Conservation (phyloP, 1,284 basidiomycete genomes). For the Austroboletus niveus region DNA sequence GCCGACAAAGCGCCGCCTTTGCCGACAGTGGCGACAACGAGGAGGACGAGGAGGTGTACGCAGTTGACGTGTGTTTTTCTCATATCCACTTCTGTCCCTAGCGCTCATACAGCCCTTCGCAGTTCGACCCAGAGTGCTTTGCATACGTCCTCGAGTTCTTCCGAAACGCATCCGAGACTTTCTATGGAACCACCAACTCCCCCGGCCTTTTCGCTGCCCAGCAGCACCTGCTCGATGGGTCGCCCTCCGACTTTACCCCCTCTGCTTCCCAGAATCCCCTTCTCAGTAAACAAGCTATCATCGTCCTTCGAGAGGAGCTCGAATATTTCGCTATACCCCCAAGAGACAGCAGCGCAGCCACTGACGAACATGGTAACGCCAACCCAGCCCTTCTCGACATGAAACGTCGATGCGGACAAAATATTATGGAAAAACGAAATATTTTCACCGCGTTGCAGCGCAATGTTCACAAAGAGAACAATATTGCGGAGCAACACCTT, state of each 20-base stretch:
- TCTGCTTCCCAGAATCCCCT: constrained; percentile 83
- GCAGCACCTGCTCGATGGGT: constrained; percentile 69
- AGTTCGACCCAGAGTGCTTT: constrained; percentile 99
- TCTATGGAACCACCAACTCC: constrained; percentile 82
- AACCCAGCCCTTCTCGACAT: constrained; percentile 74
- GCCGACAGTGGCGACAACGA: constrained; percentile 76
- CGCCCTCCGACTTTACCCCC: constrained; percentile 63
- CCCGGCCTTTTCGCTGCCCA: constrained; percentile 81
- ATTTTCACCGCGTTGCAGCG: constrained; percentile 98
- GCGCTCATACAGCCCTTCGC: constrained; percentile 14
- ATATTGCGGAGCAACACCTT: constrained; percentile 96
- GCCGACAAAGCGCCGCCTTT: constrained; percentile 75
- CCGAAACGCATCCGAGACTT: constrained; percentile 80
- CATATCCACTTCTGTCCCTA: neutral
- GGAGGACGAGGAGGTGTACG: constrained; percentile 92
- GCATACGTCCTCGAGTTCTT: constrained; percentile 93
- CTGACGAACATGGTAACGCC: constrained; percentile 76
- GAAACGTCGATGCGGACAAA: constrained; percentile 83
- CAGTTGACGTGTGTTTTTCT: constrained; percentile 79
- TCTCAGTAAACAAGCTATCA: constrained; percentile 95
- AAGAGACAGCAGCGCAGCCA: constrained; percentile 58
- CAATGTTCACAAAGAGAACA: constrained; percentile 99
- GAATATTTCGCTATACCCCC: constrained; percentile 97
- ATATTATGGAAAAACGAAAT: constrained; percentile 84
- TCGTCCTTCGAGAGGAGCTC: constrained; percentile 95